Evolutionary conservation across 163 green algal genomes (phyloP).

Genomic region (Chloromonas sp.): DNA sequence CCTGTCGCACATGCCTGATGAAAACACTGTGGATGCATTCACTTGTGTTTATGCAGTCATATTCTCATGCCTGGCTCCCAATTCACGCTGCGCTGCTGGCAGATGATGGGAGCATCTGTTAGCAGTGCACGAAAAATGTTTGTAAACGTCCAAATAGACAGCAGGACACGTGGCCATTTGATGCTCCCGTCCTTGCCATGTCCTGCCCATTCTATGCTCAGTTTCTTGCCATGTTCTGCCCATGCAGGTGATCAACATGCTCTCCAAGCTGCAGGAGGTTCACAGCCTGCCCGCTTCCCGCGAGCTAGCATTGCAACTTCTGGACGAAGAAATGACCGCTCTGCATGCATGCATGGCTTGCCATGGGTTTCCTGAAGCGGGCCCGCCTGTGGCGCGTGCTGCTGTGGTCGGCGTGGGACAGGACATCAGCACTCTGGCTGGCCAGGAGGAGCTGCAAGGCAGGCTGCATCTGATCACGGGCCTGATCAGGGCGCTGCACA

Average conservation of each 20-base stretch:
- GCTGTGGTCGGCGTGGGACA: background rate
- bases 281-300: background rate
- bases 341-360: background rate
- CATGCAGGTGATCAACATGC: background rate
- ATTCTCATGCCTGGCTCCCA: too few species aligned
- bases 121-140: background rate
- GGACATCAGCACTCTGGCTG: background rate
- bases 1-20: too few species aligned
- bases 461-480: constrained; percentile 40
- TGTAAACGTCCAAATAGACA: background rate
- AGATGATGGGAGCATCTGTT: background rate
- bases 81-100: too few species aligned
- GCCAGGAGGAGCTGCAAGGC: constrained; percentile 11
- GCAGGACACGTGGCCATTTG: too few species aligned
- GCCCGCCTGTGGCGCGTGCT: background rate
- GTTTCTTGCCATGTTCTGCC: too few species aligned
- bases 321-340: background rate
- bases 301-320: background rate
- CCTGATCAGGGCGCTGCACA: constrained; percentile 44
- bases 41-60: too few species aligned
- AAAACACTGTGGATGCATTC: too few species aligned
- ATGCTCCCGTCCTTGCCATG: too few species aligned
- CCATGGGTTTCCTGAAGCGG: background rate
- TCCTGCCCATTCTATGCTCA: too few species aligned
- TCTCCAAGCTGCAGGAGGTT: background rate